Percentiles rank a stretch among this genome's conserved stretches.
These are phyloP conservation scores for Trametes elegans DNA, from an alignment of 768 basidiomycete genomes.

Conservation along the genomic window DNA sequence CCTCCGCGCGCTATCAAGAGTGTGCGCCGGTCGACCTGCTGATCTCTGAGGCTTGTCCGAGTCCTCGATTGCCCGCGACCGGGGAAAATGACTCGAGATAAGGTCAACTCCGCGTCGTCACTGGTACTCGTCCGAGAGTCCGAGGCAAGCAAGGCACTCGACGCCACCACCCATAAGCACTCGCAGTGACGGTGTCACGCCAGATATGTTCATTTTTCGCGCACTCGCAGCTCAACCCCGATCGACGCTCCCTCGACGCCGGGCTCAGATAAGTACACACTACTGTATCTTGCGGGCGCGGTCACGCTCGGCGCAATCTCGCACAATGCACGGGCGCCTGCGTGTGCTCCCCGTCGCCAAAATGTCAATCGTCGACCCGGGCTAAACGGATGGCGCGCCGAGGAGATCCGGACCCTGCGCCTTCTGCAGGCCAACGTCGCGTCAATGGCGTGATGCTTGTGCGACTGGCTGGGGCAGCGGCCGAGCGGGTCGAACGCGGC, in stretches of 20 bases:
- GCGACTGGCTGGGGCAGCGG: too few relatives aligned
- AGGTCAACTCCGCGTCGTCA: too few relatives aligned
- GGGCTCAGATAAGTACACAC: background rate
- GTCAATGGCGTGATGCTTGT: background rate
- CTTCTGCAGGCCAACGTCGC: background rate
- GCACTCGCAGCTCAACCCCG: too few relatives aligned
- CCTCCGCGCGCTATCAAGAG: too few relatives aligned
- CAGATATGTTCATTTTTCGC: background rate
- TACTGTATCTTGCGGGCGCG: background rate
- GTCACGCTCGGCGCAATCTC: background rate
- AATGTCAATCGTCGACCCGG: background rate
- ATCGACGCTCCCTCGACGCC: background rate
- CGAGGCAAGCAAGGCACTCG: too few relatives aligned
- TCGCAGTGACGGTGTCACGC: background rate
- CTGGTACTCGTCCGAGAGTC: too few relatives aligned
- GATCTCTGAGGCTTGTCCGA: too few relatives aligned
- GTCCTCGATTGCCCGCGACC: too few relatives aligned
- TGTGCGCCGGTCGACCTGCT: too few relatives aligned
- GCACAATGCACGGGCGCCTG: background rate
- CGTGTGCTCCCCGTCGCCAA: background rate
- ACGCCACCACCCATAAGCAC: too few relatives aligned
- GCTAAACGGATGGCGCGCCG: background rate
- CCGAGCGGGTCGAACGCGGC: too few relatives aligned
- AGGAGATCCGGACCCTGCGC: background rate
- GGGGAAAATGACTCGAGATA: too few relatives aligned